Base-by-base conservation (phyloP, 2,329 filamentous ascomycete species). In the Paecilomyces dactylethromorphus region DNA sequence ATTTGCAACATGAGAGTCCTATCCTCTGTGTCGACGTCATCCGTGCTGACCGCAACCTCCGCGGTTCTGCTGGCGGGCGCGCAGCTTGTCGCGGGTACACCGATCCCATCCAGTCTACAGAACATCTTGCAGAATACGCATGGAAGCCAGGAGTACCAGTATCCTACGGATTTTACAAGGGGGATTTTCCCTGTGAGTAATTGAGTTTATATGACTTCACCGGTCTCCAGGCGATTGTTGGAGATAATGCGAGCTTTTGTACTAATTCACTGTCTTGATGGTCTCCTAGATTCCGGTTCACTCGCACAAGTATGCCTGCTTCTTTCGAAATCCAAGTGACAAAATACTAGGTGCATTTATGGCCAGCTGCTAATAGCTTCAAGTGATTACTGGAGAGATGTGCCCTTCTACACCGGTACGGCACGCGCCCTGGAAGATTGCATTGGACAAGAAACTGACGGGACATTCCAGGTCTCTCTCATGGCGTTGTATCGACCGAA, bases 81-180 rank as follows among this genome's bases (percentile, higher is more conserved):
- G 58, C 56, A 57, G 18, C 61, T 63, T n/a, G 70, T 63, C 29
- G 54, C 60, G 15, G 70, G 60, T 39, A 60, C 24, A 15, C 60
- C 58, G 7, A 61, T 81, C 24, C 78, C 79, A 12, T 71, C 76
- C 15, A 74, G 77, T 49, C 71, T 87, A 53, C 82, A 86, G 65
- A 79, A 80, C 59, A 82, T 87, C 56, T 69, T 87, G 56, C 74
- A 77, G 57, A 80, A 84, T 63, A 84, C 82, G 5, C 78, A 83
- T 64, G 70, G 75, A 22, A 79, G 77, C 53, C 71, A 78, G 10
- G 74, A 81, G 21, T 86, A 86, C 70, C 77, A 70, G 18, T 87
- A 87, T 70, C 84, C 84, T 0, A 87, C 84, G 0, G 82, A 84
- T 65, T 75, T 87, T 21, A 87, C 84, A 1, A 78, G 84, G 60